phyloP scores from a whole-genome alignment of 441 rosid genomes.

The Populus hybrid region DNA sequence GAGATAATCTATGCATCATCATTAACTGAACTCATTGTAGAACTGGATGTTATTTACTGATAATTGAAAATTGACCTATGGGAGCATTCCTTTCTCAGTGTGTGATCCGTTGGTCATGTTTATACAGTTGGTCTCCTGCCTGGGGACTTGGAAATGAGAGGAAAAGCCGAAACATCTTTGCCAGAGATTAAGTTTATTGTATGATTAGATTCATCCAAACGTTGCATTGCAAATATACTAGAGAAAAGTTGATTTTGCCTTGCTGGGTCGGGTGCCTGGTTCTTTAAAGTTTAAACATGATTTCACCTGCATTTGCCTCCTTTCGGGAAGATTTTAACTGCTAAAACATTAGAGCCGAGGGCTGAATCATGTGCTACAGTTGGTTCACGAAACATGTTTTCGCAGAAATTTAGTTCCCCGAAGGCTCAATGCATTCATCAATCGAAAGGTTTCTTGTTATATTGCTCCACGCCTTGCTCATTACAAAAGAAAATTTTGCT shows the following conservation, averaged over 20 bases:
- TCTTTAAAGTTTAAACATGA: background rate
- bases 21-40: conserved; percentile 9
- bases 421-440: background rate
- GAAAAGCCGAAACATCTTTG: background rate
- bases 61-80: background rate
- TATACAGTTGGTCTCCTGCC: background rate
- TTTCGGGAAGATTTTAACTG: background rate
- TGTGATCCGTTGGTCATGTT: background rate
- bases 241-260: background rate
- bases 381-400: background rate
- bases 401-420: background rate
- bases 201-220: background rate
- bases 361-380: background rate
- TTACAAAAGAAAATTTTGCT: background rate
- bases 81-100: background rate
- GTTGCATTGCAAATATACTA: background rate
- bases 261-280: background rate
- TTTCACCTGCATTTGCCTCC: background rate
- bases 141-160: background rate
- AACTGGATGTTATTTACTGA: background rate
- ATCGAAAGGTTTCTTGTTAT: background rate
- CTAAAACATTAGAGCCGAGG: background rate
- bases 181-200: background rate
- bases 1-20: background rate
- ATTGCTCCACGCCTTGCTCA: background rate